phyloP scores from a whole-genome alignment of 2,329 filamentous ascomycete species.

The Diplocarpon rosae region DNA sequence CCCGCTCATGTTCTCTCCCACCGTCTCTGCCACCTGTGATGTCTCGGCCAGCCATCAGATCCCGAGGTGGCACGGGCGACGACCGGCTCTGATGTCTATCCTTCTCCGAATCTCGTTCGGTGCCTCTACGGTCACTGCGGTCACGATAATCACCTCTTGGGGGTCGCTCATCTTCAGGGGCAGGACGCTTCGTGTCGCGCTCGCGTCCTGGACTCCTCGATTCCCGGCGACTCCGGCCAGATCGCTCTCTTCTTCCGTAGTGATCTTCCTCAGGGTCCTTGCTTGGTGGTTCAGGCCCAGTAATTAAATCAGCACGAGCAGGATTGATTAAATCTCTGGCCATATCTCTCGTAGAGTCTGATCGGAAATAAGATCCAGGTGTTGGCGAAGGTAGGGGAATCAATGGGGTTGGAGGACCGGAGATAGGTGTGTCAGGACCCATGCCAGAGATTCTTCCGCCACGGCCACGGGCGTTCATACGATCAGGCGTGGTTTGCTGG shows the following conservation, averaged over 20 bases:
- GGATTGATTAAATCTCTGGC: slow-evolving; percentile 20
- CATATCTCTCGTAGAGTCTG: slow-evolving; percentile 13
- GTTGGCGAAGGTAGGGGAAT: slow-evolving; percentile 38
- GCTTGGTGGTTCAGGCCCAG: slow-evolving; percentile 8
- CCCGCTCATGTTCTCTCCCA: slow-evolving; percentile 12
- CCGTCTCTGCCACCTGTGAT: slow-evolving; percentile 7
- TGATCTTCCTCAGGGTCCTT: slow-evolving; percentile 25
- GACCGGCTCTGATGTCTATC: slow-evolving; percentile 13
- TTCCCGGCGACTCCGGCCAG: slow-evolving; percentile 23
- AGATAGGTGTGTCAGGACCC: slow-evolving; percentile 42
- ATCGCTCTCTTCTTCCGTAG: slow-evolving; percentile 21
- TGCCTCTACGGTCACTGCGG: slow-evolving; percentile 15
- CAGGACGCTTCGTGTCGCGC: slow-evolving; percentile 23
- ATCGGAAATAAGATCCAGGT: slow-evolving; percentile 13
- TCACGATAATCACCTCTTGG: slow-evolving; percentile 23
- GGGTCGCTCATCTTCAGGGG: slow-evolving; percentile 20
- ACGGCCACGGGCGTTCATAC: slow-evolving; percentile 22
- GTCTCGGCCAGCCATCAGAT: slow-evolving; percentile 15
- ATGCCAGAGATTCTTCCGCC: slow-evolving; percentile 28
- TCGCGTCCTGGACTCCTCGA: slow-evolving; percentile 23
- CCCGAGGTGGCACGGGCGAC: slow-evolving; percentile 10
- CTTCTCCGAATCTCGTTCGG: slow-evolving; percentile 9
- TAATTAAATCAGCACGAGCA: slow-evolving; percentile 24
- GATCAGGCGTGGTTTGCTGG: slow-evolving; percentile 31
- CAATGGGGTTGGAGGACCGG: slow-evolving; percentile 40